phyloP scores from a whole-genome alignment of 129 eudicot species.

The Tagetes erecta region DNA sequence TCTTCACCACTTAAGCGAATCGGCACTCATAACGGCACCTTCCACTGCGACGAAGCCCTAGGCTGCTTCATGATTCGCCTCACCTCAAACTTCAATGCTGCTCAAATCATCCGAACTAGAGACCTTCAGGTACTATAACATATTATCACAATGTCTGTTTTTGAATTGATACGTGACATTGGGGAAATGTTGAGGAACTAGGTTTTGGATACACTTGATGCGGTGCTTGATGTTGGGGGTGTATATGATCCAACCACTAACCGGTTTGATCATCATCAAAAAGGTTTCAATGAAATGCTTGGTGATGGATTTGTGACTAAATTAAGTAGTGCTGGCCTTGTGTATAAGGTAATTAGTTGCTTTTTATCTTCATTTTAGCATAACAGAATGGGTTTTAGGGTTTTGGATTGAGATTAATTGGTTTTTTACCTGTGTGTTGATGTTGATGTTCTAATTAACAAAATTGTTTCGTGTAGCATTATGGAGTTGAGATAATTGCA shows the following conservation, averaged over 20 bases:
- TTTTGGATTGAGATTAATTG: constrained; percentile 1
- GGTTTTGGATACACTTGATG: constrained; percentile 86
- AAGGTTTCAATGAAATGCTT: constrained; percentile 77
- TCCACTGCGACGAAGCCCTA: constrained; percentile 98
- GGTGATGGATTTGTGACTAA: constrained; percentile 82
- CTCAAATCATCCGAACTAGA: constrained; percentile 76
- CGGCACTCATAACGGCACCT: constrained; percentile 94
- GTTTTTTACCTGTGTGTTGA: constrained; percentile 12
- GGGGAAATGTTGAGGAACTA: constrained; percentile 34
- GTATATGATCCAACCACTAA: constrained; percentile 69
- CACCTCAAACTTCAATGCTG: constrained; percentile 56
- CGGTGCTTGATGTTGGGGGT: constrained; percentile 95
- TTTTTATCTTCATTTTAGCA: neutral
- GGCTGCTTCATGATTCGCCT: constrained; percentile 87
- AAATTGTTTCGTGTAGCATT: constrained; percentile 47
- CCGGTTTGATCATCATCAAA: constrained; percentile 93
- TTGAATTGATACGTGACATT: constrained; percentile 11
- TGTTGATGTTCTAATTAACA: neutral
- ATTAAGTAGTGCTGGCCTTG: constrained; percentile 97
- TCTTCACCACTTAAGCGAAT: constrained; percentile 49
- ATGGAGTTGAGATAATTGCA: constrained; percentile 74
- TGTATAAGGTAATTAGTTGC: constrained; percentile 64
- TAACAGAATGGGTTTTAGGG: neutral
- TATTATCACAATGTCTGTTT: neutral
- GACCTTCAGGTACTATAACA: constrained; percentile 53